Conservation (phyloP, 1,139 yeast genomes). For the Geotrichum macrosporum region DNA sequence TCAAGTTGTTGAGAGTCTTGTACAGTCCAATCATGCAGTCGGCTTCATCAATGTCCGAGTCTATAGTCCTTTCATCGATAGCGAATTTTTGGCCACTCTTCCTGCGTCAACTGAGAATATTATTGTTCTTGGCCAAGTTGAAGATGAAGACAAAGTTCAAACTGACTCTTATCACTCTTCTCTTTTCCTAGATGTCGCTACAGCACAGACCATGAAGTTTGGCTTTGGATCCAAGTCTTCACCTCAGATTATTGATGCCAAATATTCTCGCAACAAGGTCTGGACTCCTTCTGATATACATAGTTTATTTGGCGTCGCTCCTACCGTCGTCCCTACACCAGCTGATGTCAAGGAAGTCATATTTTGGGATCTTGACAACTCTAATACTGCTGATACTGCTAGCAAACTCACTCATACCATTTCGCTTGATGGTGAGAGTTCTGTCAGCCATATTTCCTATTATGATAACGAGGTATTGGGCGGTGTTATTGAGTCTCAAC, state of each 20-base stretch:
- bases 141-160: constrained; percentile 39
- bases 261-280: constrained; percentile 32
- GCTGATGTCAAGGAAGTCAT: constrained; percentile 41
- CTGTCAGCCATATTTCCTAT: constrained; percentile 55
- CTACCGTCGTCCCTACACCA: constrained; percentile 22
- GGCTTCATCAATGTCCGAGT: constrained; percentile 73
- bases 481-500: constrained; percentile 77
- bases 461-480: constrained; percentile 70
- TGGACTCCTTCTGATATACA: constrained; percentile 29
- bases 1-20: constrained; percentile 36
- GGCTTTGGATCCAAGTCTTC: constrained; percentile 28
- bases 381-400: constrained; percentile 47
- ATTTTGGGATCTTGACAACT: constrained; percentile 48
- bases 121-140: constrained; percentile 58
- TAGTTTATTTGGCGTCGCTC: constrained; percentile 26
- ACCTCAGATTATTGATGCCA: constrained; percentile 32
- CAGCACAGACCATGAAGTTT: constrained; percentile 51
- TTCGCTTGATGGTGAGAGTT: constrained; percentile 57
- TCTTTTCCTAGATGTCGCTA: constrained; percentile 66
- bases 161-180: constrained; percentile 32
- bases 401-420: constrained; percentile 66
- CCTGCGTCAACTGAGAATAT: constrained; percentile 58
- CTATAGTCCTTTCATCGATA: constrained; percentile 59
- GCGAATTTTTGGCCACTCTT: constrained; percentile 54
- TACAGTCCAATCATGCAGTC: constrained; percentile 40